Evolutionary conservation across 2,329 filamentous ascomycete genomes (phyloP), one percentile per base, ranked within the genome.

Genomic region (Paecilomyces niveus): DNA sequence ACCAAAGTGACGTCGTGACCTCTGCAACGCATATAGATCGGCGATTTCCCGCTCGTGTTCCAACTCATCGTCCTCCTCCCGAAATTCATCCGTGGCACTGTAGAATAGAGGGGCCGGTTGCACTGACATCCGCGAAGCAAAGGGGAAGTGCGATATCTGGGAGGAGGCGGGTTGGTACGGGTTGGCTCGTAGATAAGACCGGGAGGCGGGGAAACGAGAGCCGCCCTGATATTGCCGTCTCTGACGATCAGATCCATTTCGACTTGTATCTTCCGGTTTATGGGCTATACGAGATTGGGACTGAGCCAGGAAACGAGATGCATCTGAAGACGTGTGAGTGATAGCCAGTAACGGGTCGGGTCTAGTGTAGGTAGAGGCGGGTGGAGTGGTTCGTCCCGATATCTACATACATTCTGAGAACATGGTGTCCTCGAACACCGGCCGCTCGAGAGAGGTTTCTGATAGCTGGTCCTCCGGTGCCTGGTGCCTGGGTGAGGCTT

Each of bases 81-180:
- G 86, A 63, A 95, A 94, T 69, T 95, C 91, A 72, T 96, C 92
- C 15, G 92, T 85, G 3, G 90, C 87, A 69, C 91, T 96, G 74
- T 94, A 92, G 74, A 99, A 97, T n/a, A 99, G 81, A 57, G 94
- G 94, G 9, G 93, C 92, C 65, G 92, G 89, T 59, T 90, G 88
- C 52, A 85, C 81, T 3, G 88, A 84, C 61, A 89, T 86, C 55
- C 92, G 84, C 10, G 90, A 91, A 29, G 88, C 85, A 71, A 96
- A 96, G 31, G 86, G 87, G 62, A 95, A 92, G 65, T 85, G 84
- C 18, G 84, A 84, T 57, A 91, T 84, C 53, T 92, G 86, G 2
- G 89, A 90, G 51, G 84, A 82, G 11, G 82, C 77, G 57, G 85
- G 83, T 68, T 90, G 88, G 76, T 96, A 96, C 8, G 92, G 91